These are phyloP conservation scores for Gentiana macrophylla DNA, from an alignment of 257 asterid species.

Conservation along the genomic window DNA sequence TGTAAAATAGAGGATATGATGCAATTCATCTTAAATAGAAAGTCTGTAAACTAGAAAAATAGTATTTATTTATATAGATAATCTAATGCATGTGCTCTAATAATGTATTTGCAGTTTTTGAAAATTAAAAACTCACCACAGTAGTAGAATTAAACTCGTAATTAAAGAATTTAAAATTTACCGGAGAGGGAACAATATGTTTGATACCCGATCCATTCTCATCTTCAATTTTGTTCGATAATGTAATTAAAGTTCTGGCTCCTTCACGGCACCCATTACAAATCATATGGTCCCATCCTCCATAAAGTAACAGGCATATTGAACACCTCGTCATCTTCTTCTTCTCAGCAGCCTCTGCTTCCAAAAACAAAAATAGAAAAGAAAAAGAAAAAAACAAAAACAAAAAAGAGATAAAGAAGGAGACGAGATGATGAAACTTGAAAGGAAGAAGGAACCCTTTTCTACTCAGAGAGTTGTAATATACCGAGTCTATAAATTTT, in stretches of 20 bases:
- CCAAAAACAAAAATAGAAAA: background rate
- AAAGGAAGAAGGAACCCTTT: background rate
- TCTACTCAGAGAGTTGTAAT: no score
- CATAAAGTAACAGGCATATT: conserved; percentile 66
- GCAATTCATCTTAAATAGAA: no score
- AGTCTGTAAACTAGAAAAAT: no score
- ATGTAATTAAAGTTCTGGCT: conserved; percentile 54
- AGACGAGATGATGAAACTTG: background rate
- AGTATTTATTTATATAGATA: no score
- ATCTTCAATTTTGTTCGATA: conserved; percentile 47
- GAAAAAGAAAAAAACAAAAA: background rate
- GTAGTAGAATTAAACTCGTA: background rate
- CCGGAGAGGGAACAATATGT: conserved; percentile 41
- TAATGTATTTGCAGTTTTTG: no score
- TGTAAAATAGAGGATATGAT: no score
- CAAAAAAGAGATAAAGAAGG: background rate
- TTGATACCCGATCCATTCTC: conserved; percentile 29
- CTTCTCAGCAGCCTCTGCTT: background rate
- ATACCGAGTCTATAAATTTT: no score
- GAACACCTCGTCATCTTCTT: conserved; percentile 58
- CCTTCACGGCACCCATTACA: conserved; percentile 84
- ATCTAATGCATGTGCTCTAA: no score
- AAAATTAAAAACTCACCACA: background rate
- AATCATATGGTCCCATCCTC: conserved; percentile 79
- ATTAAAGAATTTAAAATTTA: conserved; percentile 1